Percentiles rank a stretch among this genome's conserved stretches.
These are phyloP conservation scores for Cytospora paraplurivora DNA, from an alignment of 2,329 filamentous ascomycete species.

Conservation along the genomic window DNA sequence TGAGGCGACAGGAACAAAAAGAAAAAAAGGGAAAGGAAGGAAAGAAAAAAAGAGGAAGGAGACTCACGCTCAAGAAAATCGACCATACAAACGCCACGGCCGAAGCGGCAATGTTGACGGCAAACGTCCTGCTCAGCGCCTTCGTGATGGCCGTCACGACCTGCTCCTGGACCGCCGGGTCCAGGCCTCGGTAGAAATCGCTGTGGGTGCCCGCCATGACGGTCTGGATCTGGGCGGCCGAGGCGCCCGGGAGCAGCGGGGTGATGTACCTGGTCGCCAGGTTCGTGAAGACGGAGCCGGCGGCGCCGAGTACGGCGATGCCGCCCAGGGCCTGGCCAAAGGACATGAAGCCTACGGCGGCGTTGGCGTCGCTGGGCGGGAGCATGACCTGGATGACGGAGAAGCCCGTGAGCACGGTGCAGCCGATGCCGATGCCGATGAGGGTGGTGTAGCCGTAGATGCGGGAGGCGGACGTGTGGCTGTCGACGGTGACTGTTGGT, in stretches of 20 bases:
- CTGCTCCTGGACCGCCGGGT: not conserved
- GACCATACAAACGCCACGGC: too few relatives aligned
- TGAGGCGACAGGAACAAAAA: too few relatives aligned
- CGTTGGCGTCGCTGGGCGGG: slow-evolving; percentile 24
- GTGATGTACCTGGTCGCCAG: slow-evolving; percentile 21
- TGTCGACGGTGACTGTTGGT: slow-evolving; percentile 21
- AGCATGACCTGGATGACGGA: slow-evolving; percentile 19
- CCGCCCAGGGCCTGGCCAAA: slow-evolving; percentile 5
- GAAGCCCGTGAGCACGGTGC: slow-evolving; percentile 26
- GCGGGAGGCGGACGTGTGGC: slow-evolving; percentile 9
- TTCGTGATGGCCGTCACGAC: slow-evolving; percentile 8
- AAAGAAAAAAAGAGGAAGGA: too few relatives aligned
- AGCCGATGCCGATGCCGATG: slow-evolving; percentile 26
- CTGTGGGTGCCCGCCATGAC: slow-evolving; percentile 25
- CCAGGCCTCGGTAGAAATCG: slow-evolving; percentile 19
- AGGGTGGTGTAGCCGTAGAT: slow-evolving; percentile 28
- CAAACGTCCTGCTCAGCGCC: too few relatives aligned
- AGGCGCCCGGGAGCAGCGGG: slow-evolving; percentile 10
- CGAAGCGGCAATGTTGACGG: too few relatives aligned
- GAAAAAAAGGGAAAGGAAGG: too few relatives aligned
- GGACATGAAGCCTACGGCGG: slow-evolving; percentile 27
- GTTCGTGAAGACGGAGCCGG: slow-evolving; percentile 27
- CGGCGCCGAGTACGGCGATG: too few relatives aligned
- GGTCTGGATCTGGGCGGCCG: not conserved
- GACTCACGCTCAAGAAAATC: too few relatives aligned